A percentile compares a stretch with the other conserved stretches of the same genome.
phyloP scores from a whole-genome alignment of 306 rosid genomes.

The Prunus dulcis region DNA sequence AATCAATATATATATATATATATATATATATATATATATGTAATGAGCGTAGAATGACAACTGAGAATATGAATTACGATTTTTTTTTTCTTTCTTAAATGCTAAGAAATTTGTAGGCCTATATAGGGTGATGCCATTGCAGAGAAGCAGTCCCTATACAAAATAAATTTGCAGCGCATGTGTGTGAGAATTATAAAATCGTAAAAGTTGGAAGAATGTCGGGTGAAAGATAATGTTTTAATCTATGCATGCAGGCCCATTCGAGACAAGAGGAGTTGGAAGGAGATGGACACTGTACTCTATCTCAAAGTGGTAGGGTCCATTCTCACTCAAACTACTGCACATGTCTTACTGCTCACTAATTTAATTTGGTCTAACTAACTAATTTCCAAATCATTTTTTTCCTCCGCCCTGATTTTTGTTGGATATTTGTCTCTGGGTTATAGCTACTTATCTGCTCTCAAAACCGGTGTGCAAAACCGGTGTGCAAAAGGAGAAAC shows the following conservation, averaged over 20 bases:
- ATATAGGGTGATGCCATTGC: not conserved
- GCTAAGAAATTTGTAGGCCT: not conserved
- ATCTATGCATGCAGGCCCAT: conserved; percentile 9
- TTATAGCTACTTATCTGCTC: too few relatives aligned
- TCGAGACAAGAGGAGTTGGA: conserved; percentile 38
- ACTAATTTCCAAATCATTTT: not conserved
- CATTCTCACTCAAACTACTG: conserved; percentile 19
- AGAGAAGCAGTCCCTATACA: not conserved
- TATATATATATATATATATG: too few relatives aligned
- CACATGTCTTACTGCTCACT: conserved; percentile 3
- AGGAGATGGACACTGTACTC: conserved; percentile 23
- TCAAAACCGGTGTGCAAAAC: too few relatives aligned
- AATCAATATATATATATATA: too few relatives aligned
- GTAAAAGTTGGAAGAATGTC: conserved; percentile 15
- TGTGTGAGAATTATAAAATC: not conserved
- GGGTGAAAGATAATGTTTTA: conserved; percentile 16
- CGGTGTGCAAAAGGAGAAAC: too few relatives aligned
- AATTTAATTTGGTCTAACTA: not conserved
- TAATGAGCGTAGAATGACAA: not conserved
- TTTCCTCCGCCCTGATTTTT: not conserved
- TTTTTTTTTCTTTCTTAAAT: not conserved
- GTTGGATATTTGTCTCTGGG: too few relatives aligned
- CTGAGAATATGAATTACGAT: too few relatives aligned
- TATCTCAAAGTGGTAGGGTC: conserved; percentile 45
- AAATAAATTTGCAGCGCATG: conserved; percentile 10